phyloP scores from a whole-genome alignment of 1,139 yeast species.

The Lodderomyces parapsilosis region DNA sequence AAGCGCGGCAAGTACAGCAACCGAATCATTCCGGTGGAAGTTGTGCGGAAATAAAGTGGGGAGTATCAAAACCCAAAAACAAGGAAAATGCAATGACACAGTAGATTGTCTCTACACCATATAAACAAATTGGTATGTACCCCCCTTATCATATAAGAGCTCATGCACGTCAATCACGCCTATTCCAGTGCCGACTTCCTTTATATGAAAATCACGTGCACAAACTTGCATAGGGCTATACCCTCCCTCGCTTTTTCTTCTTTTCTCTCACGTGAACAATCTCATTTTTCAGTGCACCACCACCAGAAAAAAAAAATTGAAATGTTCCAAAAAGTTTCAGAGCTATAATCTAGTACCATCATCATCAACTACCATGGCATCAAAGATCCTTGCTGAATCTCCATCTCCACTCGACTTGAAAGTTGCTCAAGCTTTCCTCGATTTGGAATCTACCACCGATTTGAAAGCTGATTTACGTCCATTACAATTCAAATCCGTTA shows the following conservation, averaged over 20 bases:
- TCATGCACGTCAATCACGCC: too few species aligned
- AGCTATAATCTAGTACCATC: background rate
- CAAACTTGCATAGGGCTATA: background rate
- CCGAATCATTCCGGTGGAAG: background rate
- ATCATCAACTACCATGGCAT: slow-evolving; percentile 65
- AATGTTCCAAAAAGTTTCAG: background rate
- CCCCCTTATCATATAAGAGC: too few species aligned
- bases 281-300: background rate
- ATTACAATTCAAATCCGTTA: slow-evolving; percentile 97
- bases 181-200: too few species aligned
- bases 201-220: background rate
- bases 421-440: slow-evolving; percentile 98
- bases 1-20: background rate
- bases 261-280: background rate
- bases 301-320: background rate
- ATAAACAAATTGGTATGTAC: too few species aligned
- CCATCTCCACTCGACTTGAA: slow-evolving; percentile 99
- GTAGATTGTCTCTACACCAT: too few species aligned
- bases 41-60: background rate
- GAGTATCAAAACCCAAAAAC: background rate
- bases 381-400: slow-evolving; percentile 87
- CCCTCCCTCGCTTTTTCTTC: background rate
- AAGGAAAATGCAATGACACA: too few species aligned
- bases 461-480: slow-evolving; percentile 98
- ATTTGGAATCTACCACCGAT: slow-evolving; percentile 94